These are phyloP conservation scores for Aureobasidium sp. DNA, from an alignment of 2,329 filamentous ascomycete genomes.

Conservation along the genomic window DNA sequence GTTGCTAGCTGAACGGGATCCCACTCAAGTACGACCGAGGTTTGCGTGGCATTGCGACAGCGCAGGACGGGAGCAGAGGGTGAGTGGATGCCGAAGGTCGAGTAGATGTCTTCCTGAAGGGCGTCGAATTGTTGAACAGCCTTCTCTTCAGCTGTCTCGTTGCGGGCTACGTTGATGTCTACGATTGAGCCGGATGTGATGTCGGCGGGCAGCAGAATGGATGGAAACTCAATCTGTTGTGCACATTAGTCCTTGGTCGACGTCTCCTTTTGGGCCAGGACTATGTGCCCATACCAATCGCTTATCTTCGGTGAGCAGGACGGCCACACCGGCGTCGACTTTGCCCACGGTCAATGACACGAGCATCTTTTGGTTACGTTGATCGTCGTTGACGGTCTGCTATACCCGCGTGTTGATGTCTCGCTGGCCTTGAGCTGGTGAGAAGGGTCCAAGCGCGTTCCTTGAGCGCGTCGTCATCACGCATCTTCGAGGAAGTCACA, in stretches of 20 bases:
- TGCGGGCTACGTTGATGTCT: constrained; percentile 91
- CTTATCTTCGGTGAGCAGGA: constrained; percentile 94
- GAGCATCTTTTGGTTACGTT: constrained; percentile 55
- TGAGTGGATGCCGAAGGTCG: constrained; percentile 72
- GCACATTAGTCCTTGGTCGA: constrained; percentile 11
- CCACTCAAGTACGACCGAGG: constrained; percentile 97
- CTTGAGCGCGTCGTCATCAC: background rate
- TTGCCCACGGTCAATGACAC: constrained; percentile 98
- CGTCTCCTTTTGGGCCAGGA: background rate
- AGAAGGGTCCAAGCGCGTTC: background rate
- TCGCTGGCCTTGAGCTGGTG: background rate
- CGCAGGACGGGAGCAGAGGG: constrained; percentile 72
- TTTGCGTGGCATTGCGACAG: constrained; percentile 95
- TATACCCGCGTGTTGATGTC: background rate
- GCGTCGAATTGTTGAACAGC: constrained; percentile 68
- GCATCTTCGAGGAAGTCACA: background rate
- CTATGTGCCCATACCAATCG: constrained; percentile 60
- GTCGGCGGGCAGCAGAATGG: constrained; percentile 88
- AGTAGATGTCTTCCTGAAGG: constrained; percentile 84
- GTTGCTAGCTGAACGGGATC: constrained; percentile 90
- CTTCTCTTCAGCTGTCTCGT: constrained; percentile 66
- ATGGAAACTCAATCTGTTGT: constrained; percentile 90
- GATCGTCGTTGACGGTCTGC: background rate
- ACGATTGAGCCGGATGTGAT: constrained; percentile 96
- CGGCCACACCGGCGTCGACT: constrained; percentile 96